Evolutionary conservation across 2,329 filamentous ascomycete species (phyloP), one percentile per base, ranked within the genome.

Genomic region (Emmonsiellopsis sp.): DNA sequence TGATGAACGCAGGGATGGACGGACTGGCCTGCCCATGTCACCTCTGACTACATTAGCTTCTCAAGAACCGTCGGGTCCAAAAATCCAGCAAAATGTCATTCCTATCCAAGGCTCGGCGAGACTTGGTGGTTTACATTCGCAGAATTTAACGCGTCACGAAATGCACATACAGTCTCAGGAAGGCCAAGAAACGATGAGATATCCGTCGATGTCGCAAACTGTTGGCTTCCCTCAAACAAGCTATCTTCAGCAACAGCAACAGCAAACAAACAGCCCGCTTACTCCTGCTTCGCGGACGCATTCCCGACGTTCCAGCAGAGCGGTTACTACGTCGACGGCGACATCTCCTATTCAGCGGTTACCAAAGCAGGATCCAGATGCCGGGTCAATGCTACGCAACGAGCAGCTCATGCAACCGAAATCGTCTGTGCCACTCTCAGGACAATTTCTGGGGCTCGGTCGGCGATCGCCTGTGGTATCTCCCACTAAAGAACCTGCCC

Each of bases 1-100:
- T 32, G 73, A 76, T 10, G 71, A 73, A 7, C 61, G 67, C 30
- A 62, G 67, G 35, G 70, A 72, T 15, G 59, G 45, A 35, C 56
- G 63, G 43, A 54, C 63, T 4, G 52, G 58, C 7, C 31, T 49
- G 32, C 16, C 55, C 15, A 52, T 52, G 10, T 51, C 45, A 16
- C 44, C 50, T 31, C 41, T 55, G 9, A 37, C 48, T 4, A 37
- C 46, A 15, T 10, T 41, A 2, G 53, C 43, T 30, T 16, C 53
- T 44, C 56, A 53, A 20, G 58, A 59, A 31, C 26, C 31, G 15
- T 35, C 48, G 42, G 42, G 53, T 20, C 34, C 53, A 35, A 55
- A 55, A n/a, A 30, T 51, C 35, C 40, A 53, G 41, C 44, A 51
- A 46, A 46, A 42, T 46, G 38, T 32, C 26, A 13, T 8, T 30